Conservation (phyloP, 179 eudicot species). For the Corrigiola litoralis region DNA sequence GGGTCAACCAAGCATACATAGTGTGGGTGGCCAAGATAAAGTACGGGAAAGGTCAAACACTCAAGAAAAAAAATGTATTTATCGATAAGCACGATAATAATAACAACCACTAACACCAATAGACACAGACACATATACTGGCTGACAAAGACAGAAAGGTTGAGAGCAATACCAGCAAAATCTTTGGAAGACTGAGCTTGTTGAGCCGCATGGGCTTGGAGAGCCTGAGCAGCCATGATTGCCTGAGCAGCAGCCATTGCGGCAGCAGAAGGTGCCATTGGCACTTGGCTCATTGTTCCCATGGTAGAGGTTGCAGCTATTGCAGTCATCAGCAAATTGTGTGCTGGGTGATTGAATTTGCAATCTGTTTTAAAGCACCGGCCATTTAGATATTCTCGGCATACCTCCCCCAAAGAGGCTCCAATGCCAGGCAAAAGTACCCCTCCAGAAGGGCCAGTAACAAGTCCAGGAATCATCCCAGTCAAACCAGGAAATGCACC, state of each 20-base stretch:
- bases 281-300: slow-evolving; percentile 91
- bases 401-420: slow-evolving; percentile 88
- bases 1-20: slow-evolving; percentile 1
- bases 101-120: background rate
- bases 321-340: slow-evolving; percentile 78
- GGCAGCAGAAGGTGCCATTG: slow-evolving; percentile 99
- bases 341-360: slow-evolving; percentile 83
- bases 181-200: slow-evolving; percentile 56
- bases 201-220: slow-evolving; percentile 92
- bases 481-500: slow-evolving; percentile 86
- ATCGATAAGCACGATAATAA: background rate
- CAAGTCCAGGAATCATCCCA: slow-evolving; percentile 92
- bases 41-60: background rate
- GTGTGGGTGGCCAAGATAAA: background rate
- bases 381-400: slow-evolving; percentile 81
- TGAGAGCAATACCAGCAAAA: slow-evolving; percentile 43
- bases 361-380: slow-evolving; percentile 82
- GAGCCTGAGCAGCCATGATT: slow-evolving; percentile 97
- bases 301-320: slow-evolving; percentile 78
- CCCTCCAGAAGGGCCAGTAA: slow-evolving; percentile 86
- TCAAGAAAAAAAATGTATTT: background rate
- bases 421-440: slow-evolving; percentile 92
- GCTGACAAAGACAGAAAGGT: background rate
- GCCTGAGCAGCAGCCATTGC: slow-evolving; percentile 99
- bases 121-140: background rate